phyloP scores from a whole-genome alignment of 768 basidiomycete species.

The Boletus subcaerulescens region DNA sequence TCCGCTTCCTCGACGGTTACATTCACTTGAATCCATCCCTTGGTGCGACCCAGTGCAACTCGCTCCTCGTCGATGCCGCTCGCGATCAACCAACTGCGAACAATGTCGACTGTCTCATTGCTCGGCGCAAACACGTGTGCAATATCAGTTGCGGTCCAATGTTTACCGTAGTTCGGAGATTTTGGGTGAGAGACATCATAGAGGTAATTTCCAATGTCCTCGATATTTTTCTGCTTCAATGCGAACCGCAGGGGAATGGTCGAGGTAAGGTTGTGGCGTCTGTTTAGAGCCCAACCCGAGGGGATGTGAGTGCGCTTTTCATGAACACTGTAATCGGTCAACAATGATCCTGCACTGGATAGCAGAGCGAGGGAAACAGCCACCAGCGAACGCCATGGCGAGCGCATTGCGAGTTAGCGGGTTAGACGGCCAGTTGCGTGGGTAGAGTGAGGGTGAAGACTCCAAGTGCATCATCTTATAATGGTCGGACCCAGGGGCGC shows the following conservation, averaged over 20 bases:
- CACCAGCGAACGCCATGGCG: slow-evolving; percentile 3
- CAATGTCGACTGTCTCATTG: slow-evolving; percentile 18
- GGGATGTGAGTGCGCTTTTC: slow-evolving; percentile 39
- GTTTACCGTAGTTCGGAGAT: slow-evolving; percentile 29
- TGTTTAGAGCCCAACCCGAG: slow-evolving; percentile 35
- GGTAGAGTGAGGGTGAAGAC: background rate
- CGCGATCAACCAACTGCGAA: slow-evolving; percentile 25
- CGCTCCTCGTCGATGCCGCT: slow-evolving; percentile 25
- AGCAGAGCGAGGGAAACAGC: slow-evolving; percentile 11
- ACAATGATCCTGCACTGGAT: slow-evolving; percentile 13
- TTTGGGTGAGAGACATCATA: slow-evolving; percentile 35
- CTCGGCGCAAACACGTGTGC: slow-evolving; percentile 22
- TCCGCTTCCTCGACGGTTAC: slow-evolving; percentile 33
- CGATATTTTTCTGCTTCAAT: slow-evolving; percentile 32
- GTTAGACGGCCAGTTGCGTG: background rate
- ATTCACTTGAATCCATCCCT: slow-evolving; percentile 29
- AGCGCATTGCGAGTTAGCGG: slow-evolving; percentile 8
- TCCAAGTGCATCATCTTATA: background rate
- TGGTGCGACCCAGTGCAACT: slow-evolving; percentile 12
- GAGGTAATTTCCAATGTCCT: slow-evolving; percentile 24
- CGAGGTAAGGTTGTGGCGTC: slow-evolving; percentile 34
- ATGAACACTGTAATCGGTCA: slow-evolving; percentile 32
- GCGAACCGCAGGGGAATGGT: slow-evolving; percentile 30
- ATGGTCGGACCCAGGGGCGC: background rate
- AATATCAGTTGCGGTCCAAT: slow-evolving; percentile 30